Evolutionary conservation across 2,329 filamentous ascomycete species (phyloP).

Genomic region (Shiraia sp.): DNA sequence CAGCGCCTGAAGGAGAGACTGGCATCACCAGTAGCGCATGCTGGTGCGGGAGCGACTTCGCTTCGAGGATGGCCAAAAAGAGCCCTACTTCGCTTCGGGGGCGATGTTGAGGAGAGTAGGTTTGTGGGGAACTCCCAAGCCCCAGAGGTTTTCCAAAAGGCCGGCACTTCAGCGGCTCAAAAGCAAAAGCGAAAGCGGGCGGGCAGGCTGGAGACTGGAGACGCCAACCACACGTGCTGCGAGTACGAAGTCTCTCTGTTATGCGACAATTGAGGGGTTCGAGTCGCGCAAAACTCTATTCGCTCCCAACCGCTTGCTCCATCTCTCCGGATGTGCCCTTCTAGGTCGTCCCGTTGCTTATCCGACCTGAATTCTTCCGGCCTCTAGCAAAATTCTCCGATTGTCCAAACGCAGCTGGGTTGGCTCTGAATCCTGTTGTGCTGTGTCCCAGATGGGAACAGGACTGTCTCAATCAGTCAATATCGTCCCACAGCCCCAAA

Average conservation of each 20-base stretch:
- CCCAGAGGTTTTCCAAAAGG: conserved; percentile 2
- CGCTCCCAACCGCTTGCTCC: no score
- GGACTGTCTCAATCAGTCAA: no score
- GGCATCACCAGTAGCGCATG: conserved; percentile 30
- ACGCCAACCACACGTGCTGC: background rate
- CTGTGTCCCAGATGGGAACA: no score
- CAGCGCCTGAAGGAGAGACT: conserved; percentile 25
- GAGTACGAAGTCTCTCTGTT: background rate
- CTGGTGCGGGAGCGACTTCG: conserved; percentile 31
- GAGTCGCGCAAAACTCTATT: background rate
- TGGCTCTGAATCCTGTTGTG: no score
- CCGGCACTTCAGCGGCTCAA: conserved; percentile 6
- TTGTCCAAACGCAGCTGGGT: no score
- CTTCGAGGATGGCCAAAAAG: conserved; percentile 33
- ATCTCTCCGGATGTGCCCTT: no score
- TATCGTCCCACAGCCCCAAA: no score
- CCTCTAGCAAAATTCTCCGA: no score
- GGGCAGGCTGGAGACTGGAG: background rate
- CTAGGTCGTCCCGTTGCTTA: no score
- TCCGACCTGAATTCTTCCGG: no score
- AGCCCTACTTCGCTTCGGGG: conserved; percentile 26
- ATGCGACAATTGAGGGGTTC: background rate
- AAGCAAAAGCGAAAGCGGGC: background rate
- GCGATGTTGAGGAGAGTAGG: conserved; percentile 3
- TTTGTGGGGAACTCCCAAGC: conserved; percentile 11